Base-by-base conservation (phyloP, 2,329 filamentous ascomycete genomes). In the Trichoderma koningii region DNA sequence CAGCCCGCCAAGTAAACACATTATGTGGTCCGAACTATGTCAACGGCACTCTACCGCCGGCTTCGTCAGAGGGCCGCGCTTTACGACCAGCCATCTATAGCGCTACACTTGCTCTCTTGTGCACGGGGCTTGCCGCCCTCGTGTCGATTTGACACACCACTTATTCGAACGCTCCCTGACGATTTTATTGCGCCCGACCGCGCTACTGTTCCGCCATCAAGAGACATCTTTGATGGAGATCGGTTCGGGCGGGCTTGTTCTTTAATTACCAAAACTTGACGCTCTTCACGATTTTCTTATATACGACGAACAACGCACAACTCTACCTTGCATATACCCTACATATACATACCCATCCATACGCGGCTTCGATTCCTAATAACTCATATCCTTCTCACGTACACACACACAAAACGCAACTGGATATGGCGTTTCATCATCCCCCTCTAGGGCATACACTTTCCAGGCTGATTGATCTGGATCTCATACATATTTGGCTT, bases 1-100 rank as follows among this genome's bases (percentile, higher is more conserved):
- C 93, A 0, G 93, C 94, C 0, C 77, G 83, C 67, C 85, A 89
- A 71, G 83, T 98, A 59, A 90, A 97, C 72, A 80, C 85, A 12
- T 81, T 82, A 3, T 89, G 87, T 70, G 87, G 87, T 0, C 75
- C 80, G 0, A 75, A 74, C 15, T 89, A 87, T 69, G 84, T 85
- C 66, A 88, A 87, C 68, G 76, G 78, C 47, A 83, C 81, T n/a
- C 73, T 88, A 3, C 80, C 84, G 0, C 76, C 72, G 41, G 72
- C 71, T 5, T 71, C 70, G 52, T 53, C 66, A 38, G 72, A 64
- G n/a, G 65, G 67, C 10, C 67, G 61, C 14, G 44, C 65, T 7
- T 7, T 51, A 9, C 67, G 55, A 38, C 45, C 56, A 5, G 71
- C 73, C 3, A 71, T 70, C 5, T 70, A 34, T 42, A 38, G 70